A percentile compares a stretch with the other conserved stretches of the same genome.
Evolutionary conservation across 345 rosid species (phyloP).

Genomic region (Brassica nigra): DNA sequence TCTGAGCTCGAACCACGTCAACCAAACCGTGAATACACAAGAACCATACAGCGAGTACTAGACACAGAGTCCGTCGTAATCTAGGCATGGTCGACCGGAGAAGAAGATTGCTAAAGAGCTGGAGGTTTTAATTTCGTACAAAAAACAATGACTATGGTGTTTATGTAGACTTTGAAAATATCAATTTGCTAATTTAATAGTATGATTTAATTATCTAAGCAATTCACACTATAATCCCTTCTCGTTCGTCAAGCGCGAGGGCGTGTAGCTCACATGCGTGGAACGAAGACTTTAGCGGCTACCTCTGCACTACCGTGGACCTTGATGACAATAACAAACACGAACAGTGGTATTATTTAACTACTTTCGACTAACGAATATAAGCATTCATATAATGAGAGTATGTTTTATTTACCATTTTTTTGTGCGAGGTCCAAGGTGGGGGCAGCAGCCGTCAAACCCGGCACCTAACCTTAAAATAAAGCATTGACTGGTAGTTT

Average conservation of each 20-base stretch:
- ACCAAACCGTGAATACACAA: constrained; percentile 13
- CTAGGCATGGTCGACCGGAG: constrained; percentile 16
- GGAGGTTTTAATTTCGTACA: background rate
- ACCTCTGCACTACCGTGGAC: constrained; percentile 12
- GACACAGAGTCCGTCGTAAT: background rate
- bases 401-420: background rate
- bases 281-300: background rate
- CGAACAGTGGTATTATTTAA: background rate
- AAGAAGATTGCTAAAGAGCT: background rate
- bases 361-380: background rate
- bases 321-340: background rate
- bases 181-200: constrained; percentile 9
- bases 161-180: constrained; percentile 8
- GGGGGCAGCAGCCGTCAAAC: background rate
- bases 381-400: background rate
- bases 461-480: background rate
- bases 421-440: background rate
- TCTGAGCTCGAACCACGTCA: constrained; percentile 32
- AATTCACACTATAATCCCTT: background rate
- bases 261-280: constrained; percentile 7
- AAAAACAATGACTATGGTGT: background rate
- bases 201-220: background rate
- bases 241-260: background rate
- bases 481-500: background rate
- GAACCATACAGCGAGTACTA: constrained; percentile 16